Evolutionary conservation across 1,284 basidiomycete species (phyloP), one percentile per base, ranked within the genome.

Genomic region (Boletus sp.): DNA sequence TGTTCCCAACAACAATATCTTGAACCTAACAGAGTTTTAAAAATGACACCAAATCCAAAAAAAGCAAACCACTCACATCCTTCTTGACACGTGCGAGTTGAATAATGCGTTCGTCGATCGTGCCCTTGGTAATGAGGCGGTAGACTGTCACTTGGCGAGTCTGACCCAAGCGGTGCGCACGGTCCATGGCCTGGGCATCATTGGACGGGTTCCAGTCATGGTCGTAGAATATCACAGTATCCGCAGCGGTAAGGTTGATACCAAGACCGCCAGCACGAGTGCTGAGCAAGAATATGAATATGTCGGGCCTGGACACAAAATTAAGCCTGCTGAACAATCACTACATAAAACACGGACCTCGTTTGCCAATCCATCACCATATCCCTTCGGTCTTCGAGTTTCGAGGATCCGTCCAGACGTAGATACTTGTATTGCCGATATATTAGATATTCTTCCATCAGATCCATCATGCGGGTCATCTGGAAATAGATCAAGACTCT

Each of bases 361-460:
- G 94, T 96, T 69, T 99, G 96, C 96, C 96, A 99, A 66, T 96
- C 93, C 59, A 94, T 94, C 32, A 99, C 96, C 95, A 99, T 98
- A 70, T 99, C 96, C 53, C 96, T 81, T 60, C 96, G 80, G 64
- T 99, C 96, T 58, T 95, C 94, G 48, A 99, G 81, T 61, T 96
- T 94, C 22, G 93, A 95, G 1, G 88, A 89, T 41, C 96, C 96
- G 69, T 99, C 96, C 38, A 99, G 74, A 33, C 96, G 83, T 25
- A 99, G 73, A 66, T 99, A 99, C 71, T 97, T 97, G 79, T 96
- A 95, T 69, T 98, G 95, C 7, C 95, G 83, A 72, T 91, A 97
- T 57, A 97, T 94, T 48, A 99, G 76, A 68, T 98, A 99, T 67
- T 99, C 96, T 68, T 99, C 96, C 84, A 99, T 95, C 51, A 99